phyloP scores from a whole-genome alignment of 352 stramenopile species.

The Phytophthora pinifolia region DNA sequence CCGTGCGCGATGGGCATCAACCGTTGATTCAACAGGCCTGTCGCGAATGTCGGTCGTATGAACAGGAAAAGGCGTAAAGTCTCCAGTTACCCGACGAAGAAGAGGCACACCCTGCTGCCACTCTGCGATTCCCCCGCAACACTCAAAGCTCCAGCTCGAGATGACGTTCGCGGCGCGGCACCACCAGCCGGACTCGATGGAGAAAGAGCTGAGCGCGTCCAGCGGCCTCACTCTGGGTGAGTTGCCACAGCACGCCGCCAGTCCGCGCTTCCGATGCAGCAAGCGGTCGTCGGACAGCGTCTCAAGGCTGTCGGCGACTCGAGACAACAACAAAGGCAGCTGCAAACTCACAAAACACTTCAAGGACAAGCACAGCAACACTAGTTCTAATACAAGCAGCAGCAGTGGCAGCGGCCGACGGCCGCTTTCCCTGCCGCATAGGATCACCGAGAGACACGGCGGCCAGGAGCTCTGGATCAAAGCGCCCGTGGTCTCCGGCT shows the following conservation, averaged over 20 bases:
- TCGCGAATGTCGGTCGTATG: constrained; percentile 12
- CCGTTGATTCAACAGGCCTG: too few species aligned
- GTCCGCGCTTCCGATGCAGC: constrained; percentile 23
- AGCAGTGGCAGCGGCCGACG: not conserved
- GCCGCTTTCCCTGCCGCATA: constrained; percentile 56
- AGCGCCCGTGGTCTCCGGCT: constrained; percentile 64
- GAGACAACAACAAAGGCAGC: constrained; percentile 3
- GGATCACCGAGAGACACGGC: constrained; percentile 74
- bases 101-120: too few species aligned
- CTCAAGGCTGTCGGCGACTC: constrained; percentile 9
- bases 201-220: constrained; percentile 31
- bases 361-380: constrained; percentile 1
- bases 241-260: constrained; percentile 17
- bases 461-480: constrained; percentile 75
- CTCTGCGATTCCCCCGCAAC: constrained; percentile 19
- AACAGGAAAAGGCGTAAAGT: constrained; percentile 7
- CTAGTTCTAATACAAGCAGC: constrained; percentile 4
- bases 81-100: too few species aligned
- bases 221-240: constrained; percentile 28
- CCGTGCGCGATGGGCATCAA: constrained; percentile 13
- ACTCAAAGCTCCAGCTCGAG: not conserved
- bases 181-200: constrained; percentile 23
- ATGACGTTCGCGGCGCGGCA: constrained; percentile 18
- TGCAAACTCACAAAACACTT: constrained; percentile 9
- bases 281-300: constrained; percentile 15